These are phyloP conservation scores for Rhamnella rubrinervis DNA, from an alignment of 331 rosid genomes.

Conservation along the genomic window DNA sequence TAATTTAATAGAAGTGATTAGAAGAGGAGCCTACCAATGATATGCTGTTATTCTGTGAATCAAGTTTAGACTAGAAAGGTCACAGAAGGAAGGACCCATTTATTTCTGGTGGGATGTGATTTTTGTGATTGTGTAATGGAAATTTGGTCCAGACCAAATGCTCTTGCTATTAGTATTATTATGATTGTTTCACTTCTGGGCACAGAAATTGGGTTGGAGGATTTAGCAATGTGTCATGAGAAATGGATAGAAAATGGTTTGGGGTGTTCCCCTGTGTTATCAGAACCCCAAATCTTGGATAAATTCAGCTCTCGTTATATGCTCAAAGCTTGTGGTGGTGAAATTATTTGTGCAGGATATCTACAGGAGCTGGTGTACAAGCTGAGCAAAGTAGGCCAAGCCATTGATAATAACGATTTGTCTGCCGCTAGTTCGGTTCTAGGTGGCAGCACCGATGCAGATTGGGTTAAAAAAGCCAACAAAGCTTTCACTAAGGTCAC, in stretches of 20 bases:
- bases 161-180: not conserved
- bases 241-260: not conserved
- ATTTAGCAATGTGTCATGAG: not conserved
- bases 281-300: not conserved
- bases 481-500: constrained; percentile 77
- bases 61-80: not conserved
- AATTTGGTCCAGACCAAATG: not conserved
- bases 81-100: not conserved
- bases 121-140: not conserved
- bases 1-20: not conserved
- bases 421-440: constrained; percentile 74
- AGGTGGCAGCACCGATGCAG: constrained; percentile 59
- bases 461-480: constrained; percentile 78
- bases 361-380: constrained; percentile 84
- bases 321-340: not conserved
- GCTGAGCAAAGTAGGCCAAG: constrained; percentile 83
- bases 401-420: constrained; percentile 79
- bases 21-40: not conserved
- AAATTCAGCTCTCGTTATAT: not conserved
- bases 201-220: not conserved
- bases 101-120: not conserved
- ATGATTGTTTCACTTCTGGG: not conserved
- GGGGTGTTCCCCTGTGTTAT: too few relatives aligned
- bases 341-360: constrained; percentile 49
- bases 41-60: not conserved